Evolutionary conservation across 495 filamentous ascomycete species (phyloP).

Genomic region (Aspergillus ellipticus): DNA sequence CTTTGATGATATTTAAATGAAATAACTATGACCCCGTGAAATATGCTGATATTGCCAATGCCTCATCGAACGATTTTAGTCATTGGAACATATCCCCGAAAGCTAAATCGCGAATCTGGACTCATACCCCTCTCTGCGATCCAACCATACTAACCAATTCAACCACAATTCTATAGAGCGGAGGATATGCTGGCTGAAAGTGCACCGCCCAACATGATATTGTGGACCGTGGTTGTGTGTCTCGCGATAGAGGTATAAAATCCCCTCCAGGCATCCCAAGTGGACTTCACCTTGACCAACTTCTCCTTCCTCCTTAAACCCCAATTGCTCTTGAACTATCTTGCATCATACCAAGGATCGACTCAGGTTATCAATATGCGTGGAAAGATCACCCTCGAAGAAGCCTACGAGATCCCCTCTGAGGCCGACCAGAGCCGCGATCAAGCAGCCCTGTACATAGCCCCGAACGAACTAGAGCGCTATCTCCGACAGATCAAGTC

Average conservation of each 20-base stretch:
- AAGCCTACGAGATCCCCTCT: conserved; percentile 28
- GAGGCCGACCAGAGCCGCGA: conserved; percentile 20
- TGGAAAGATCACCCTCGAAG: conserved; percentile 35
- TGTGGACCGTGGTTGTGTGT: not conserved
- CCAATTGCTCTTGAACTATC: not conserved
- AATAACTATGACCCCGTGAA: not conserved
- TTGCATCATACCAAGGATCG: not conserved
- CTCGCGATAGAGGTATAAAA: not conserved
- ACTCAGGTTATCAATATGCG: conserved; percentile 21
- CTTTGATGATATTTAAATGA: not conserved
- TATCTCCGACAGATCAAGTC: conserved; percentile 24
- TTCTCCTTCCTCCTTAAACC: not conserved
- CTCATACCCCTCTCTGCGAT: not conserved
- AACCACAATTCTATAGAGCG: not conserved
- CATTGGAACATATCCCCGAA: not conserved
- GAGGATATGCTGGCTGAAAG: not conserved
- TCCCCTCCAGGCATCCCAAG: not conserved
- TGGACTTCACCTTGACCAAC: not conserved
- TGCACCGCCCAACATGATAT: not conserved
- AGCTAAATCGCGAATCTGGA: not conserved
- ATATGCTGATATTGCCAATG: not conserved
- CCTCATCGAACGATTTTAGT: not conserved
- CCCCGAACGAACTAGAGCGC: conserved; percentile 14
- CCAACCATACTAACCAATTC: not conserved
- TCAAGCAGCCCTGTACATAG: conserved; percentile 23